A percentile compares a stretch with the other conserved stretches of the same genome.
Conservation (phyloP, 805 yeast genomes). For the Candida khao-thaluensis region DNA sequence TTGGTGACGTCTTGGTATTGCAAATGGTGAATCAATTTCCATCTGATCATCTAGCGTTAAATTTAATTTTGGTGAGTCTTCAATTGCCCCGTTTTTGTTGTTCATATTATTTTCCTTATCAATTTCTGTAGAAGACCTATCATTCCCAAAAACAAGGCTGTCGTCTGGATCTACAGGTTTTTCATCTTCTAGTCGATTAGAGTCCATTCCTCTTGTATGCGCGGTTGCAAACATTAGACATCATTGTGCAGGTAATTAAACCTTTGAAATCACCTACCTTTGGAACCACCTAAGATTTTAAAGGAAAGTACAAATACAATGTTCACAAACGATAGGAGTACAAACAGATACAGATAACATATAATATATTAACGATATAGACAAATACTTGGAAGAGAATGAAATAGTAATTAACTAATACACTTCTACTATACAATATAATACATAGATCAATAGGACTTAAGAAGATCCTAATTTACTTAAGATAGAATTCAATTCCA, state of each 20-base stretch:
- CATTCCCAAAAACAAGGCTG: constrained; percentile 33
- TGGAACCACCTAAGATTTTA: too few species aligned
- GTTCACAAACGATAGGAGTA: too few species aligned
- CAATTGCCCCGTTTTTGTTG: too few species aligned
- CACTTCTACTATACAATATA: too few species aligned
- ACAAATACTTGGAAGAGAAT: too few species aligned
- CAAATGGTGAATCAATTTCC: constrained; percentile 2
- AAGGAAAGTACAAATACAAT: too few species aligned
- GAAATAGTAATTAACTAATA: too few species aligned
- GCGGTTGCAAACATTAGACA: too few species aligned
- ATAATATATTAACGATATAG: too few species aligned
- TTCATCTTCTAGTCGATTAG: background rate
- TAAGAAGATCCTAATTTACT: constrained; percentile 22
- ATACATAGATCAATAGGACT: constrained; percentile 1
- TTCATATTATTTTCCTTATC: background rate
- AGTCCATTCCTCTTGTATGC: background rate
- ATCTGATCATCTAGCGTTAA: constrained; percentile 1
- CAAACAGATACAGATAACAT: too few species aligned
- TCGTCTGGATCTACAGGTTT: constrained; percentile 12
- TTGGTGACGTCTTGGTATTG: constrained; percentile 1
- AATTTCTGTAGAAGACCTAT: background rate
- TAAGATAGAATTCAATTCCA: constrained; percentile 24
- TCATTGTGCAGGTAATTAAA: too few species aligned
- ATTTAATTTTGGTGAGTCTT: background rate
- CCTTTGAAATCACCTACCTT: too few species aligned